A percentile compares a stretch with the other conserved stretches of the same genome.
Conservation (phyloP, 352 stramenopile genomes). For the Phytophthora multivora region DNA sequence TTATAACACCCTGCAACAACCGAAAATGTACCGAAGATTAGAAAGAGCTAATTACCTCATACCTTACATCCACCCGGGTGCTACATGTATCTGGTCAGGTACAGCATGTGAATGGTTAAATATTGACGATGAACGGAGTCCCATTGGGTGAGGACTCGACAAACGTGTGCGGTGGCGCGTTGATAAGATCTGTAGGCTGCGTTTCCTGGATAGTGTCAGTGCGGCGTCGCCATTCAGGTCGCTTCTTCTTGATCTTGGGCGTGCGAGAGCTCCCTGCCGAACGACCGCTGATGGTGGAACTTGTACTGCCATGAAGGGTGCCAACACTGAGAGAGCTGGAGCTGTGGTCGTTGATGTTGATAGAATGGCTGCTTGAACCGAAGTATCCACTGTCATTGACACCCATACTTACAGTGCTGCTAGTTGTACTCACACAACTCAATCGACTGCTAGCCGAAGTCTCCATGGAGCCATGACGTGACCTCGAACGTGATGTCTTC, state of each 20-base stretch:
- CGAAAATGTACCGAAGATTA: no score
- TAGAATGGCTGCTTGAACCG: slow-evolving; percentile 16
- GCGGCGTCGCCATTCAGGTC: slow-evolving; percentile 41
- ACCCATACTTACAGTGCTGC: slow-evolving; percentile 36
- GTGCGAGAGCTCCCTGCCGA: slow-evolving; percentile 22
- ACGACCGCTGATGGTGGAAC: slow-evolving; percentile 14
- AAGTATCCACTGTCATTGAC: slow-evolving; percentile 35
- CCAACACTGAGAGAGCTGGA: slow-evolving; percentile 23
- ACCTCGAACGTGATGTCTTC: slow-evolving; percentile 26
- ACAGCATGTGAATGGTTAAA: slow-evolving; percentile 42
- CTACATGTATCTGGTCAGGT: background rate
- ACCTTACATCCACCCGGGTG: slow-evolving; percentile 27
- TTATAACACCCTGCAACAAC: no score
- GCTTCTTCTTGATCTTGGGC: slow-evolving; percentile 41
- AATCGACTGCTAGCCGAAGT: slow-evolving; percentile 27
- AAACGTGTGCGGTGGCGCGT: slow-evolving; percentile 35
- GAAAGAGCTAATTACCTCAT: slow-evolving; percentile 21
- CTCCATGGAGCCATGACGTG: slow-evolving; percentile 35
- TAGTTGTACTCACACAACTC: slow-evolving; percentile 31
- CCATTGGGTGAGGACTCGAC: slow-evolving; percentile 58
- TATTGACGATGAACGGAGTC: slow-evolving; percentile 61
- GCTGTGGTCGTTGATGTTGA: slow-evolving; percentile 15
- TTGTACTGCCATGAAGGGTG: slow-evolving; percentile 32
- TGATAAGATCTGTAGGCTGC: slow-evolving; percentile 36
- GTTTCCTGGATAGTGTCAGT: slow-evolving; percentile 48